phyloP scores from a whole-genome alignment of 2,329 filamentous ascomycete species.

The Apiospora phragmitis region DNA sequence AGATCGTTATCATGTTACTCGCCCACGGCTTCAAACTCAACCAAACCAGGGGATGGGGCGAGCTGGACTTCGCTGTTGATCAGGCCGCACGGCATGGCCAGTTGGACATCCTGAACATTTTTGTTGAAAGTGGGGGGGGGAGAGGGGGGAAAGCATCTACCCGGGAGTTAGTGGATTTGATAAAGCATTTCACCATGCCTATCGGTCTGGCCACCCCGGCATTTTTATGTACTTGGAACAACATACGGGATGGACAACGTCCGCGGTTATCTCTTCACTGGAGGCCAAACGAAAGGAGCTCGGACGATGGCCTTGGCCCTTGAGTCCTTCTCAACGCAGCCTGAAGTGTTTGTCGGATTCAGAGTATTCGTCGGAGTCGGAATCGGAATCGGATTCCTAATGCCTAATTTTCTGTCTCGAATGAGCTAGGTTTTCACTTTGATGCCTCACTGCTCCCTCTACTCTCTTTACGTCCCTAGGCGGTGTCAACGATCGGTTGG shows the following conservation, averaged over 20 bases:
- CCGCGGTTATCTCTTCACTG: background rate
- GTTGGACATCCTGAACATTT: background rate
- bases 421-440: too few relatives aligned
- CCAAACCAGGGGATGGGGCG: background rate
- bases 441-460: too few relatives aligned
- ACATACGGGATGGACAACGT: background rate
- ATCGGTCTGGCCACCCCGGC: accelerated
- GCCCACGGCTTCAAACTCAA: background rate
- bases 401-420: too few relatives aligned
- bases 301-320: too few relatives aligned
- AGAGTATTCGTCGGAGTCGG: too few relatives aligned
- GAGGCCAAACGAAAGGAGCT: background rate
- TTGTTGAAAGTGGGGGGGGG: background rate
- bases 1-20: background rate
- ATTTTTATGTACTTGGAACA: background rate
- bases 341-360: too few relatives aligned
- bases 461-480: too few relatives aligned
- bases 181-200: background rate
- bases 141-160: background rate
- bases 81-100: background rate
- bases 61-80: background rate
- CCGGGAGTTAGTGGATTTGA: background rate
- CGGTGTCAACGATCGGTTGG: too few relatives aligned
- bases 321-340: too few relatives aligned
- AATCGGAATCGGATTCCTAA: too few relatives aligned